These are phyloP conservation scores for Raffaelea albimanens DNA, from an alignment of 2,329 filamentous ascomycete species.

Conservation along the genomic window DNA sequence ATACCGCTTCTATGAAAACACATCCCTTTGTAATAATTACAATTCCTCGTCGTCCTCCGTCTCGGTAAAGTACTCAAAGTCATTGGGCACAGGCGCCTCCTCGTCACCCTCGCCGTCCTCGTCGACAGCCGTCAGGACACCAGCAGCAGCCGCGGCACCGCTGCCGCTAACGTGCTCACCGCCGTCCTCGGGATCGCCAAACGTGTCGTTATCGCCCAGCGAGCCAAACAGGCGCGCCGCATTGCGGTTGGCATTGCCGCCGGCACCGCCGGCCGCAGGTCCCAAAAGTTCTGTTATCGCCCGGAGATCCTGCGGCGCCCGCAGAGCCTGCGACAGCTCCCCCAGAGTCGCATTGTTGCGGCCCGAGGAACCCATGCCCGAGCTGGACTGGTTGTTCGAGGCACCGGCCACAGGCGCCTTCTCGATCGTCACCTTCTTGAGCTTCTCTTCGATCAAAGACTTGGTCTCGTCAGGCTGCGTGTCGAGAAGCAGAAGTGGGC, in stretches of 20 bases:
- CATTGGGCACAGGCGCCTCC: slow-evolving; percentile 59
- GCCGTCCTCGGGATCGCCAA: slow-evolving; percentile 7
- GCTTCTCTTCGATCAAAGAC: slow-evolving; percentile 78
- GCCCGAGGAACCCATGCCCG: slow-evolving; percentile 10
- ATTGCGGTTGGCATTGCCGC: slow-evolving; percentile 8
- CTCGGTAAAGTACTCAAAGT: slow-evolving; percentile 74
- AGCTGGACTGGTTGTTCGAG: slow-evolving; percentile 8
- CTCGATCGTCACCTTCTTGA: slow-evolving; percentile 67
- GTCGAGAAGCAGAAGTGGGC: slow-evolving; percentile 84
- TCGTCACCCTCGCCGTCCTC: slow-evolving; percentile 69
- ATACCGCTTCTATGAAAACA: not conserved
- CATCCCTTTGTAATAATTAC: not conserved
- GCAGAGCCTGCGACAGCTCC: slow-evolving; percentile 8
- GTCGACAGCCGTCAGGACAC: slow-evolving; percentile 77
- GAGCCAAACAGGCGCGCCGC: slow-evolving; percentile 14
- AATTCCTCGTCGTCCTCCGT: slow-evolving; percentile 35
- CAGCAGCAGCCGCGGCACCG: slow-evolving; percentile 64
- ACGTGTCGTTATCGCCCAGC: slow-evolving; percentile 3
- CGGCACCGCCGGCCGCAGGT: slow-evolving; percentile 12
- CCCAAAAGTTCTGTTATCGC: slow-evolving; percentile 35
- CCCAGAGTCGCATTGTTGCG: slow-evolving; percentile 8
- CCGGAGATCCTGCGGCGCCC: slow-evolving; percentile 18
- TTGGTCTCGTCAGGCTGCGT: slow-evolving; percentile 71
- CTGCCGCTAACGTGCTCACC: slow-evolving; percentile 19
- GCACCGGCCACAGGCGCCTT: slow-evolving; percentile 45